Conservation (phyloP, 1,139 yeast genomes). For the Pneumocystis wakefieldiae region DNA sequence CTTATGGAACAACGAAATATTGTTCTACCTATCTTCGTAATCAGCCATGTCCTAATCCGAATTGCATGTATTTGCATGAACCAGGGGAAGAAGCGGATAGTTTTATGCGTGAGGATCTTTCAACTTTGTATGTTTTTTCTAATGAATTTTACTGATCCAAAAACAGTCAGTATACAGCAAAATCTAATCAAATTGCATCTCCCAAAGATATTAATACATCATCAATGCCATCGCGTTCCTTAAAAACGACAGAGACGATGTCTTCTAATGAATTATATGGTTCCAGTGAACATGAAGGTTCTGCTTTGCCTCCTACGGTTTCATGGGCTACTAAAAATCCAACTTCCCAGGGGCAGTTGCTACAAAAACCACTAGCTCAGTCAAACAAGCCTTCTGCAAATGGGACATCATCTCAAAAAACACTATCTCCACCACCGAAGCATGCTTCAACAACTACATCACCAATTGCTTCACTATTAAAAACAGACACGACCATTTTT, state of each 20-base stretch:
- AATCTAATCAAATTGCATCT: conserved; percentile 8
- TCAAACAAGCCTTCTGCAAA: conserved; percentile 1
- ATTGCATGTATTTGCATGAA: conserved; percentile 97
- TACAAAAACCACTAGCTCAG: neutral
- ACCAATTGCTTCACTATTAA: conserved; percentile 8
- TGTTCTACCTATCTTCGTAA: conserved; percentile 91
- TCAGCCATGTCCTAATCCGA: conserved; percentile 94
- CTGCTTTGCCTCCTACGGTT: conserved; percentile 27
- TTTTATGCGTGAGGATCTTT: conserved; percentile 66
- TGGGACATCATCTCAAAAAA: neutral
- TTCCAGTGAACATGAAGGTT: conserved; percentile 15
- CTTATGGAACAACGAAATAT: conserved; percentile 96
- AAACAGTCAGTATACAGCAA: conserved; percentile 6
- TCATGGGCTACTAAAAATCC: conserved; percentile 26
- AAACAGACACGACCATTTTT: conserved; percentile 9
- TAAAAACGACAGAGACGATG: conserved; percentile 13
- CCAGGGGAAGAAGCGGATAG: conserved; percentile 97
- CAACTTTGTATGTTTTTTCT: conserved; percentile 49
- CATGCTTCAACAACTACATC: neutral
- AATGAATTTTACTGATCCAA: neutral
- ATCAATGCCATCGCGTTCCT: conserved; percentile 16
- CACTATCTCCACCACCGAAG: neutral
- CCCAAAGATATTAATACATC: neutral
- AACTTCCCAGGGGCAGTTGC: neutral
- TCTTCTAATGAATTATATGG: conserved; percentile 16